A percentile compares a stretch with the other conserved stretches of the same genome.
phyloP scores from a whole-genome alignment of 768 basidiomycete genomes.

The Calvatia gigantea region DNA sequence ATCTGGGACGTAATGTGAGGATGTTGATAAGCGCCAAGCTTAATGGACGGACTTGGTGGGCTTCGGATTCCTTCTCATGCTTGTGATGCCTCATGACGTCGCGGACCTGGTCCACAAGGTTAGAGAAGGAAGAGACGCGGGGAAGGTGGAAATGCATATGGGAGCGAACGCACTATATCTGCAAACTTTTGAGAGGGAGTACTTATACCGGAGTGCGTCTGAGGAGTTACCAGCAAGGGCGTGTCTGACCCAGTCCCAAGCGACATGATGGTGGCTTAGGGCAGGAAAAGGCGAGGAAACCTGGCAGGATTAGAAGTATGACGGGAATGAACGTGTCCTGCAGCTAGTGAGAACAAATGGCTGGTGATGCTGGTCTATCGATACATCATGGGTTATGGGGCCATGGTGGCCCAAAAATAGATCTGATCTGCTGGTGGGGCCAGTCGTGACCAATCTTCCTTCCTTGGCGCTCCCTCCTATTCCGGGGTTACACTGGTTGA shows the following conservation, averaged over 20 bases:
- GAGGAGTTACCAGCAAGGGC: slow-evolving; percentile 13
- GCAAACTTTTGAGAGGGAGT: slow-evolving; percentile 24
- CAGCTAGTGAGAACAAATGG: neutral
- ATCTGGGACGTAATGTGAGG: slow-evolving; percentile 43
- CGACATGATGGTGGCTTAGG: slow-evolving; percentile 12
- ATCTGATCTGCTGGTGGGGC: neutral
- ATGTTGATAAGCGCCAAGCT: slow-evolving; percentile 8
- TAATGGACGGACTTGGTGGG: slow-evolving; percentile 59
- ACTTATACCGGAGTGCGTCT: slow-evolving; percentile 22
- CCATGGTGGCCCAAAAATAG: neutral
- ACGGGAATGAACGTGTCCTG: neutral
- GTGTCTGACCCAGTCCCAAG: slow-evolving; percentile 21
- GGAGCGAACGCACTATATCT: slow-evolving; percentile 24
- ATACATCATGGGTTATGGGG: neutral
- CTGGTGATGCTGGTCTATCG: neutral
- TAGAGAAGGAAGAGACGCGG: slow-evolving; percentile 38
- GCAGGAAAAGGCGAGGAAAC: slow-evolving; percentile 4
- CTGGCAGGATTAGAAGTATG: neutral
- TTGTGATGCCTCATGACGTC: slow-evolving; percentile 65
- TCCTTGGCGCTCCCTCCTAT: neutral
- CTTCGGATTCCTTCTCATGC: slow-evolving; percentile 84
- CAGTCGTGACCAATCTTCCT: slow-evolving; percentile 6
- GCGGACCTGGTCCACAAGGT: slow-evolving; percentile 57
- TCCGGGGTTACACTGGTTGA: neutral
- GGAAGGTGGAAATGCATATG: slow-evolving; percentile 48